Evolutionary conservation across 2,329 filamentous ascomycete genomes (phyloP).

Genomic region (Colletotrichum navitas): DNA sequence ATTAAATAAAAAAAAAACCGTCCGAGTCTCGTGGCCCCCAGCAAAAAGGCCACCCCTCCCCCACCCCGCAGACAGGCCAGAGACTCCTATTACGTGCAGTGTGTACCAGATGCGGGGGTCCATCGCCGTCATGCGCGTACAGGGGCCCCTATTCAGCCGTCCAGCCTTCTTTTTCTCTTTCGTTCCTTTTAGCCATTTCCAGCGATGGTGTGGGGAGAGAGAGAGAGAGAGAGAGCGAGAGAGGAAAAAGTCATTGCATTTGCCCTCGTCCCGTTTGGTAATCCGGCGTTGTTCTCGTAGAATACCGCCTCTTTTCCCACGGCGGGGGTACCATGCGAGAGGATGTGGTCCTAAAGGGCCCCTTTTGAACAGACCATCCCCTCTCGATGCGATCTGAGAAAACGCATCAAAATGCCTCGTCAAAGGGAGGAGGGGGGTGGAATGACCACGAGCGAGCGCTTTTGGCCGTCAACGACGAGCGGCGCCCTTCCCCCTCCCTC

Average conservation of each 20-base stretch:
- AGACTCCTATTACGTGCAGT: conserved; percentile 35
- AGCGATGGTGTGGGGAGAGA: background rate
- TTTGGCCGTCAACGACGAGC: conserved; percentile 30
- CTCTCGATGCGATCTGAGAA: background rate
- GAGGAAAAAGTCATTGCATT: conserved; percentile 13
- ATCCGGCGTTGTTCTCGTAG: conserved; percentile 7
- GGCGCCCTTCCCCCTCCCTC: background rate
- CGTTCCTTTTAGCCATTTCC: background rate
- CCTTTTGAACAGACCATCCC: background rate
- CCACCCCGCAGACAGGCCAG: conserved; percentile 5
- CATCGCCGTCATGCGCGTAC: background rate
- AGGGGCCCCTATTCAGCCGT: background rate
- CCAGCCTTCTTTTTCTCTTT: background rate
- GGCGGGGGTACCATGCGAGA: background rate
- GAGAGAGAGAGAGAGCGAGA: background rate
- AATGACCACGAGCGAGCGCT: background rate
- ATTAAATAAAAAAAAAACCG: too few species aligned
- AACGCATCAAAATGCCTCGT: conserved; percentile 21
- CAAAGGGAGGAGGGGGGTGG: background rate
- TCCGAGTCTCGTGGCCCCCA: conserved; percentile 6
- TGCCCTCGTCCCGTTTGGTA: conserved; percentile 4
- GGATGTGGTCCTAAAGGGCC: background rate
- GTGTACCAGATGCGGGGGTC: conserved; percentile 23
- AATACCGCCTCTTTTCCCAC: background rate
- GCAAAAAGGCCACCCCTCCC: too few species aligned